Evolutionary conservation across 306 rosid genomes (phyloP).

Genomic region (Ochetophila trinervis): DNA sequence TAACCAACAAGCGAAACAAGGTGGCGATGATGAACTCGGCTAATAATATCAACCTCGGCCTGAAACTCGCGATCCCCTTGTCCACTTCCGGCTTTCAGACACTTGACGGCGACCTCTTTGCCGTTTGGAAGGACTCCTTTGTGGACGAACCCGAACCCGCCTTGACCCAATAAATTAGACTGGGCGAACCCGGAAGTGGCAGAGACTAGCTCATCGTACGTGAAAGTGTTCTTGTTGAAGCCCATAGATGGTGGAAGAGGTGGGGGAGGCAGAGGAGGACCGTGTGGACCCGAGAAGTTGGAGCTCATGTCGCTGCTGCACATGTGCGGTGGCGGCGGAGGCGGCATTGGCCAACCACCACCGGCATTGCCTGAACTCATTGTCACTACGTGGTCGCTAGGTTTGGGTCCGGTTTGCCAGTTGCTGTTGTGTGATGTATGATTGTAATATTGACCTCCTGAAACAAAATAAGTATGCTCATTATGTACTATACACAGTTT

Average conservation of each 20-base stretch:
- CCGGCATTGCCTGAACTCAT: conserved; percentile 3
- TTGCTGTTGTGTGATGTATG: not conserved
- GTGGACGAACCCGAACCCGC: conserved; percentile 82
- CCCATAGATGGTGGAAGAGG: conserved; percentile 69
- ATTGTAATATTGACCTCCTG: too few relatives aligned
- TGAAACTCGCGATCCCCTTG: conserved; percentile 79
- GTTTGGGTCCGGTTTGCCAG: not conserved
- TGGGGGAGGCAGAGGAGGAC: conserved; percentile 63
- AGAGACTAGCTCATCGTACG: conserved; percentile 51
- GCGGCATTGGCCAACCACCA: conserved; percentile 29
- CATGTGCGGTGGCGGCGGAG: conserved; percentile 12
- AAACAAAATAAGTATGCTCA: too few relatives aligned
- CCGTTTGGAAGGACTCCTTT: conserved; percentile 86
- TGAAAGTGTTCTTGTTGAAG: conserved; percentile 65
- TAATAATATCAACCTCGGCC: conserved; percentile 78
- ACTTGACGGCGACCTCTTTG: conserved; percentile 79
- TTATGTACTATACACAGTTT: too few relatives aligned
- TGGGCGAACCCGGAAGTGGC: conserved; percentile 62
- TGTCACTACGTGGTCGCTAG: not conserved
- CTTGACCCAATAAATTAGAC: conserved; percentile 61
- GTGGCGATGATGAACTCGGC: conserved; percentile 93
- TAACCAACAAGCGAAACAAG: conserved; percentile 88
- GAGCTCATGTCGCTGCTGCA: conserved; percentile 45
- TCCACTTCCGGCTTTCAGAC: conserved; percentile 57
- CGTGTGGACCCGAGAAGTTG: conserved; percentile 51